phyloP scores from a whole-genome alignment of 345 rosid species.

The Citropsis articulata region DNA sequence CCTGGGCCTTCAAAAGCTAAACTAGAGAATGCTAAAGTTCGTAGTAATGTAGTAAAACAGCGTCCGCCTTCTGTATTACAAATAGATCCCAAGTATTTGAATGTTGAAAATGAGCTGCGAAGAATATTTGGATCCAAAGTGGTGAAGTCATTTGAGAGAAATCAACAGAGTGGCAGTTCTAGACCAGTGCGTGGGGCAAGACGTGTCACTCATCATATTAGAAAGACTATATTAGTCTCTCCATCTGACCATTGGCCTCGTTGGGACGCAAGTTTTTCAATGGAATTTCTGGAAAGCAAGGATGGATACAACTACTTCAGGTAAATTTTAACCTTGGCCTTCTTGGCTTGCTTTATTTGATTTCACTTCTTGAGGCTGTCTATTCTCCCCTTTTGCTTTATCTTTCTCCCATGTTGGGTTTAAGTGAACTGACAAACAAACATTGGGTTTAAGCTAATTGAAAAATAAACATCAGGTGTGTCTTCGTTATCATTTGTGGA shows the following conservation, averaged over 20 bases:
- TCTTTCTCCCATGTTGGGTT: neutral
- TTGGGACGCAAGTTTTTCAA: slow-evolving; percentile 86
- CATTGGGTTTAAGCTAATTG: neutral
- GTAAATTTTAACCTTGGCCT: slow-evolving; percentile 28
- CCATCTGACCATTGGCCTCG: slow-evolving; percentile 86
- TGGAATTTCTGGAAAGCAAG: slow-evolving; percentile 77
- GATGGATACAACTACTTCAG: slow-evolving; percentile 69
- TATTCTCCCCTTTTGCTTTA: neutral
- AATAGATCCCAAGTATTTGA: slow-evolving; percentile 70
- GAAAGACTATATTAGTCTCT: slow-evolving; percentile 65
- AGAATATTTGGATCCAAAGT: slow-evolving; percentile 87
- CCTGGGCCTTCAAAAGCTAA: slow-evolving; percentile 24
- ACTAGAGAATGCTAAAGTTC: slow-evolving; percentile 29
- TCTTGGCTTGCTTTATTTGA: neutral
- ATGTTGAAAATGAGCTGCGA: slow-evolving; percentile 68
- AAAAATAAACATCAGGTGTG: neutral
- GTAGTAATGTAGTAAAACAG: slow-evolving; percentile 22
- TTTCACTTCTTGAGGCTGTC: neutral
- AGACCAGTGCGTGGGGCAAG: slow-evolving; percentile 71
- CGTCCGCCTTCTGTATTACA: slow-evolving; percentile 36
- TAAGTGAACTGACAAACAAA: neutral
- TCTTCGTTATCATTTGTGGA: neutral
- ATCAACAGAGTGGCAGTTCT: slow-evolving; percentile 56
- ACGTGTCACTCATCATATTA: slow-evolving; percentile 62
- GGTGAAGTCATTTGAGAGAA: slow-evolving; percentile 72